Conservation (phyloP, 495 filamentous ascomycete genomes). For the Tuber magnatum region DNA sequence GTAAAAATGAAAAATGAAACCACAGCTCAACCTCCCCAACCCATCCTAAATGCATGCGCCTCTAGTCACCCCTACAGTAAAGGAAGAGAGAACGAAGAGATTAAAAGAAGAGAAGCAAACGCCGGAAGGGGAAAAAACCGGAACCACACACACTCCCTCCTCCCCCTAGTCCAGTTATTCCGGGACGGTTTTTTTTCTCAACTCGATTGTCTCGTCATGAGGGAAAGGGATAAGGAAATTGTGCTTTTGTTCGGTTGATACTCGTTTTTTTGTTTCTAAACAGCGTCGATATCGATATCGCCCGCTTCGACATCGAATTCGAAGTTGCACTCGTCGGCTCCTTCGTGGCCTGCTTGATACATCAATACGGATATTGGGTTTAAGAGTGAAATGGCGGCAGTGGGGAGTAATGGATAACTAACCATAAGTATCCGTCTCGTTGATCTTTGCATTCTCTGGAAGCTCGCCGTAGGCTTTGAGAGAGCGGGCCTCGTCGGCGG, state of each 20-base stretch:
- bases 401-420: conserved; percentile 22
- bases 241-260: neutral
- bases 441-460: conserved; percentile 97
- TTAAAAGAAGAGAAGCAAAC: neutral
- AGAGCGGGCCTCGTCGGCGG: conserved; percentile 87
- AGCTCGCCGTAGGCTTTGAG: conserved; percentile 96
- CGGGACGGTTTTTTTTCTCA: neutral
- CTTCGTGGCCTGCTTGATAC: conserved; percentile 48
- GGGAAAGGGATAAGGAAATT: neutral
- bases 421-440: conserved; percentile 87
- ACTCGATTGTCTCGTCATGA: neutral
- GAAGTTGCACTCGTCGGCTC: conserved; percentile 72
- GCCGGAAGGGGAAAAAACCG: neutral
- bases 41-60: neutral
- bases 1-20: neutral
- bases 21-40: neutral
- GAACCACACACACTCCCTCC: neutral
- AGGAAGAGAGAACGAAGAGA: neutral
- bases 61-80: neutral
- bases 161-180: neutral
- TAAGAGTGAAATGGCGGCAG: neutral
- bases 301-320: conserved; percentile 65
- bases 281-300: conserved; percentile 69
- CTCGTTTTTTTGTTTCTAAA: conserved; percentile 45
- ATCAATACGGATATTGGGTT: conserved; percentile 8